Evolutionary conservation across 2,329 filamentous ascomycete genomes (phyloP), one percentile per base, ranked within the genome.

Genomic region (Colletotrichum tabaci): DNA sequence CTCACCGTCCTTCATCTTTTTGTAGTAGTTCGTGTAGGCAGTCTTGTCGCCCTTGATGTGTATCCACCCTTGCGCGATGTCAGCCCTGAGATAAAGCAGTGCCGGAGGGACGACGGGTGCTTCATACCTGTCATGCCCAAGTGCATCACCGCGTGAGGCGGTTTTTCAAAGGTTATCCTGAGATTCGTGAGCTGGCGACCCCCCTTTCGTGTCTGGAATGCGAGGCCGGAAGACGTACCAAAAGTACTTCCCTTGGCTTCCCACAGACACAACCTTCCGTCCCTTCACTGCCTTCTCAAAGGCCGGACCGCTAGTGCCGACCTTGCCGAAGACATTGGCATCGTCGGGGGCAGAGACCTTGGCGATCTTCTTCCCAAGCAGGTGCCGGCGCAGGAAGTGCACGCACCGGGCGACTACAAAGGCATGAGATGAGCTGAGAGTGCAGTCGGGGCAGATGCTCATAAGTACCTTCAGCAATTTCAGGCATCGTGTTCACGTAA

Each of bases 161-260:
- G 88, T 12, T 88, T 93, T 47, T 94, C 91, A 26, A 98, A 75
- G 0, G 79, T 81, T 35, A 84, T 82, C 83, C 83, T 84, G 58
- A 13, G 21, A 13, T n/a, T 8, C n/a, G 50, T 61, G 23, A 61
- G 65, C 38, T 15, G 15, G 5, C 30, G 23, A 13, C 16, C 6
- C 3, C 30, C 13, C 2, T 8, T 8, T 10, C 0, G 30, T 35
- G 30, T 35, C 30, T 9, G 18, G 1, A 6, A 0, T 3, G 6
- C 9, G 2, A 2, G 15, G 10, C 4, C 12, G 23, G 30, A 9
- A 18, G 9, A 73, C 82, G 71, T 76, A 89, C 91, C 96, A 99
- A 81, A 99, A 98, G 79, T 98, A 98, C 87, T 98, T 99, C 12
- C 96, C 96, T 80, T 98, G 96, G 71, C 93, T 94, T 4, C 93